Conservation (phyloP, 768 basidiomycete species). For the Rhizopogon vulgaris region DNA sequence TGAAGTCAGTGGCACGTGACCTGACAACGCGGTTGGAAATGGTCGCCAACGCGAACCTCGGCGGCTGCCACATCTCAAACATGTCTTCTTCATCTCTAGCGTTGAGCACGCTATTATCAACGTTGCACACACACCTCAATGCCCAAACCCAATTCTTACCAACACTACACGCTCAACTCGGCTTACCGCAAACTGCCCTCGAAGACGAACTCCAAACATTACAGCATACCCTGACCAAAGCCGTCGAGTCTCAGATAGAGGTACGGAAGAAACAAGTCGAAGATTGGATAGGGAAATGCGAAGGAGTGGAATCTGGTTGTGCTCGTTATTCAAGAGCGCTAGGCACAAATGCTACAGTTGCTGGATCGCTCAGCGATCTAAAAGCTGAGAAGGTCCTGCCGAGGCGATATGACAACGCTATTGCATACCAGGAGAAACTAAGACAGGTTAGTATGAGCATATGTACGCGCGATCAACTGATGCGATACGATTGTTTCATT, state of each 20-base stretch:
- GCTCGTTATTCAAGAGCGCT: slow-evolving; percentile 61
- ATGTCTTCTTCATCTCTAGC: slow-evolving; percentile 24
- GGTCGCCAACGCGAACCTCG: neutral
- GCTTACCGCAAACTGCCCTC: slow-evolving; percentile 71
- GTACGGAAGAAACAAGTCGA: slow-evolving; percentile 69
- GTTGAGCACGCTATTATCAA: slow-evolving; percentile 66
- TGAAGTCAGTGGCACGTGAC: neutral
- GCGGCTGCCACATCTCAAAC: neutral
- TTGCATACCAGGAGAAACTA: slow-evolving; percentile 71
- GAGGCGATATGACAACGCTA: slow-evolving; percentile 58
- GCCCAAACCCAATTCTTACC: slow-evolving; percentile 79
- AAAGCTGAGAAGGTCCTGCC: slow-evolving; percentile 71
- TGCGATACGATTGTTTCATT: neutral
- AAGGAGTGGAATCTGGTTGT: slow-evolving; percentile 57
- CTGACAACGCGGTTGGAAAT: neutral
- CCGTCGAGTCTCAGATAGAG: slow-evolving; percentile 71
- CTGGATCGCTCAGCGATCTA: slow-evolving; percentile 59
- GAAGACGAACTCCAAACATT: slow-evolving; percentile 74
- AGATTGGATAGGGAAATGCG: slow-evolving; percentile 62
- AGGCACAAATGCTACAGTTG: slow-evolving; percentile 64
- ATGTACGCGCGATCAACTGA: neutral
- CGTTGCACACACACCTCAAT: slow-evolving; percentile 72
- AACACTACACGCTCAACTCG: slow-evolving; percentile 77
- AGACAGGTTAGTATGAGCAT: slow-evolving; percentile 51
- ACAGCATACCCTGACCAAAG: slow-evolving; percentile 66